Evolutionary conservation across 2,329 filamentous ascomycete genomes (phyloP), one percentile per base, ranked within the genome.

Genomic region (Pseudocercospora crystallina): DNA sequence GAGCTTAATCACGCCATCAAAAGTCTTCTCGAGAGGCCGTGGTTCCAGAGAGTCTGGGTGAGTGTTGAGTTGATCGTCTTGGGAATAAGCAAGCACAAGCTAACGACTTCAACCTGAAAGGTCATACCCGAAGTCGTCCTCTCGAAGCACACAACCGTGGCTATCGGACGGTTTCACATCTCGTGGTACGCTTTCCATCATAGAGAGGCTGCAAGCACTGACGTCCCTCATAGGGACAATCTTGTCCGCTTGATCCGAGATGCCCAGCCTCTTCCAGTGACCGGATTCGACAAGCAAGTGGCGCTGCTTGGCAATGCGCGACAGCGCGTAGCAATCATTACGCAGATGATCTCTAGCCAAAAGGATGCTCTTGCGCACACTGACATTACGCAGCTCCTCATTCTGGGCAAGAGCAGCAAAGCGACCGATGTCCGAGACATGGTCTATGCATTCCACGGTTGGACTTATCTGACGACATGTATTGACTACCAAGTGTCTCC

Each of bases 321-420:
- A 11, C 63, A 65, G 39, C 57, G 64, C 7, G 61, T 66, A 13
- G 63, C 64, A 3, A 65, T 66, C 37, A 58, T 66, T 17, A 61
- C 61, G 9, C 61, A 66, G 31, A 65, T 65, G 61, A 61, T 57
- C 39, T 54, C 61, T 2, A 61, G 59, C 13, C 64, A 65, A 40
- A 56, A 57, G 40, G 54, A 61, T 29, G 50, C 47, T 8, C 51
- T 52, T 11, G 48, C 49, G 4, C 63, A 65, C 43, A 65, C 62
- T 10, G 63, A 66, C 50, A 63, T 66, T 32, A 60, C 56, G 7
- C 63, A 65, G 36, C 49, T 66, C 2, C 54, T 66, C n/a, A 65
- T 66, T 30, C 54, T 66, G 3, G 61, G 57, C 20, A 66, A 66
- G 43, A 57, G 53, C 33, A 65, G 64, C 45, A 47, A 61, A 15